Evolutionary conservation across 2,329 filamentous ascomycete genomes (phyloP).

Genomic region (Neurospora crassa): DNA sequence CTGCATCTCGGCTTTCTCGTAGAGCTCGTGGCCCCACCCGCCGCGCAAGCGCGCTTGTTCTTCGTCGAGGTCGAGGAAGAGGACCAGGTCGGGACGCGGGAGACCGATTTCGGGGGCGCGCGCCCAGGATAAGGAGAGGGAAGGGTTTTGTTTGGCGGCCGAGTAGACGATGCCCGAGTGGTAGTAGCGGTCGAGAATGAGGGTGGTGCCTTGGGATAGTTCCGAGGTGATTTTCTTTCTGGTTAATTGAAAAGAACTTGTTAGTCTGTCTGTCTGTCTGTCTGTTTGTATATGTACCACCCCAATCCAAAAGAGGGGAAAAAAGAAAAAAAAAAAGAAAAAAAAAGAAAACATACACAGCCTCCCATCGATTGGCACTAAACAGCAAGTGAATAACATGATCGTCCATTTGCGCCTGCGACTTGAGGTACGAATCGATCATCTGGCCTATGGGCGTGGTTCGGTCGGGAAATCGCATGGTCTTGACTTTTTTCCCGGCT

Average conservation of each 20-base stretch:
- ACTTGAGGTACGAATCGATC: constrained; percentile 75
- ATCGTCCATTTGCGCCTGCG: constrained; percentile 65
- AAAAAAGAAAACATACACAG: constrained; percentile 33
- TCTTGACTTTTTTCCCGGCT: constrained; percentile 37
- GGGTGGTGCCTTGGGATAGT: constrained; percentile 57
- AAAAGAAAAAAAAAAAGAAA: not conserved
- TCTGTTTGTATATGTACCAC: too few species aligned
- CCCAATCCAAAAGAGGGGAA: not conserved
- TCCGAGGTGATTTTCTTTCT: constrained; percentile 43
- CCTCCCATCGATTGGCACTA: constrained; percentile 85
- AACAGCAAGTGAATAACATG: constrained; percentile 87
- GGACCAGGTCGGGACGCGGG: constrained; percentile 74
- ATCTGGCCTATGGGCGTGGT: constrained; percentile 77
- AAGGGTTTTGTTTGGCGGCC: constrained; percentile 70
- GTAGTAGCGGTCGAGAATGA: constrained; percentile 89
- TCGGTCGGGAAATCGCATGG: constrained; percentile 58
- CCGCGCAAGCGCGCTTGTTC: constrained; percentile 64
- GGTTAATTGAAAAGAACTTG: not conserved
- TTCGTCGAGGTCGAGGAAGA: constrained; percentile 78
- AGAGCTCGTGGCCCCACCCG: constrained; percentile 83
- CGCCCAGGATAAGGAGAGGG: constrained; percentile 68
- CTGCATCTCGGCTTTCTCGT: constrained; percentile 81
- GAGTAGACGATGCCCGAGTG: constrained; percentile 92
- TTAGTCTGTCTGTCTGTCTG: too few species aligned
- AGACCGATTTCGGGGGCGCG: constrained; percentile 76